Evolutionary conservation across 352 stramenopile genomes (phyloP), one percentile per base, ranked within the genome.

Genomic region (Globisporangium echinulatum): DNA sequence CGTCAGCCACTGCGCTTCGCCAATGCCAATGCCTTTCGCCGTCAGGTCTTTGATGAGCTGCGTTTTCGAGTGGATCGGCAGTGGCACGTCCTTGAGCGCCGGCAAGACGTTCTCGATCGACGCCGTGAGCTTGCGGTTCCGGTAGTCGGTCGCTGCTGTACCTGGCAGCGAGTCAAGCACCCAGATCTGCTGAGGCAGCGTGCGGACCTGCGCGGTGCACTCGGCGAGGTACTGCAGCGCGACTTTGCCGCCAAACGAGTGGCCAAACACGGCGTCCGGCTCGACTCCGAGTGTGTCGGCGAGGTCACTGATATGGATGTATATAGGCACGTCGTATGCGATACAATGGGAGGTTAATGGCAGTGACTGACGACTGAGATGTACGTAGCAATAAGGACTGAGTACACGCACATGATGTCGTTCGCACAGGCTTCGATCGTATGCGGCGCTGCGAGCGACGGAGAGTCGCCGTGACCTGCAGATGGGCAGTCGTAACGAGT

Each of bases 181-280:
- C 83, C 83, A 93, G 2, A 87, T 72, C 53, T 91, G 77, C 7
- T 69, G 63, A 15, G 83, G 83, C 3, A 67, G 64, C 2, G 63
- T 63, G 11, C 73, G 70, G 7, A 58, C 61, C 59, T 85, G 69
- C 36, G 78, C 51, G 49, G 74, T 66, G 49, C 75, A 85, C 39
- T 79, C 67, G 17, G 82, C 68, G 5, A 93, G 56, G 57, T 91
- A 91, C 56, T 67, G 79, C 11, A 93, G 51, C 44, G 83, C 82
- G 57, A 93, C 79, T 55, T 93, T 93, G 47, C 83, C 83, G 19
- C 83, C 82, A 52, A 91, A 93, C 14, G 83, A 93, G 59, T 93
- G 83, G 17, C 83, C 82, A 19, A 88, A 62, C 9, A 91, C 69
- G 7, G 77, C 76, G 48, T 87, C 75, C 9, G 82, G 81, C 54